Evolutionary conservation across 495 filamentous ascomycete genomes (phyloP), one percentile per base, ranked within the genome.

Genomic region (Antarctomyces pellizariae): DNA sequence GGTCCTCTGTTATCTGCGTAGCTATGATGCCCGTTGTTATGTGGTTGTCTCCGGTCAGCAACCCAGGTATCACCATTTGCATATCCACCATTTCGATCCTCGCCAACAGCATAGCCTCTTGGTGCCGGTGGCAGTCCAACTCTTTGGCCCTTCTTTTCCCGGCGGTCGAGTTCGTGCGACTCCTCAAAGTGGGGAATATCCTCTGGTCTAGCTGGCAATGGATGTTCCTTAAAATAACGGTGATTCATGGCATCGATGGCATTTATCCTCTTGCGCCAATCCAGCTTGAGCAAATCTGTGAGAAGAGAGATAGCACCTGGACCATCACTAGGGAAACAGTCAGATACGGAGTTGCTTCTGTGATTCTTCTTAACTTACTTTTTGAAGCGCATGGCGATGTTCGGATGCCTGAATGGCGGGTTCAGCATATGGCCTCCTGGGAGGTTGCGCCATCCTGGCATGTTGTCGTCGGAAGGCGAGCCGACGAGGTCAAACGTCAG

Each of bases 401-500:
- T 75, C 3, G 74, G 68, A 2, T 57, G 56, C 26, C 64, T 62
- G 13, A 59, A 52, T 13, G 61, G 60, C 22, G 74, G 77, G 14
- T 57, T 58, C 15, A 86, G 48, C 17, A 91, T 46, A 4, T 92
- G 78, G 28, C 69, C 82, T 5, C 79, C 79, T 5, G 79, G 80
- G 12, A 99, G 53, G 10, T 53, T 46, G 35, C 60, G 69, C 70
- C 78, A 95, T 3, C 82, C 80, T 13, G 86, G 86, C 86, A 99
- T 99, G 14, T 59, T 86, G 17, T 83, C 67, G 13, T 90, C 78
- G 7, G 62, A 91, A 5, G 86, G 86, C 13, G 78, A 73, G 9
- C 86, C 86, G 29, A 91, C 75, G n/a, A 99, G 64, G 29, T 74
- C 70, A 39, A 91, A 99, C 29, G 95, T 91, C 25, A 84, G 64